phyloP scores from a whole-genome alignment of 2,329 filamentous ascomycete species.

The Aspergillus novofumigatus region DNA sequence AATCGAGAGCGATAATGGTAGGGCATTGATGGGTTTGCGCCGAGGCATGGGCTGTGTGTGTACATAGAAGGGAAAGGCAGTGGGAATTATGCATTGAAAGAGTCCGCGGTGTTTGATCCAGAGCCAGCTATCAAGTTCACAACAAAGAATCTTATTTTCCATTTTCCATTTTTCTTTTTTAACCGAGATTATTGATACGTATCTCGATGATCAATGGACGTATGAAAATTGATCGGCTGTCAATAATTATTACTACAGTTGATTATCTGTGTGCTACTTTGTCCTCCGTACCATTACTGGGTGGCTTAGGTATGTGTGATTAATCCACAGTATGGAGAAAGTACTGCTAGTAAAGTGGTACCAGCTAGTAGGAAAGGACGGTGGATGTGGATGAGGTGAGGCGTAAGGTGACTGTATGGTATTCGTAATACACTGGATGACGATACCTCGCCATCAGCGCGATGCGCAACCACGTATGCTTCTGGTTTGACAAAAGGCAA shows the following conservation, averaged over 20 bases:
- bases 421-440: neutral
- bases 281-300: neutral
- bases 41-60: neutral
- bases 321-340: neutral
- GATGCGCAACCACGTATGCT: neutral
- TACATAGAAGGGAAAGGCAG: neutral
- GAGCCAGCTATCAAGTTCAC: neutral
- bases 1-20: neutral
- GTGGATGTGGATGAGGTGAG: neutral
- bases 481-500: neutral
- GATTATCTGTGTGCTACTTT: neutral
- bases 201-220: neutral
- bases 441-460: slow-evolving; percentile 6
- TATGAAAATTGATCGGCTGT: neutral
- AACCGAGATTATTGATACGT: neutral
- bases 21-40: neutral
- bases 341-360: neutral
- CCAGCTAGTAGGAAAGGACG: neutral
- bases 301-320: neutral
- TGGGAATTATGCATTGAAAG: neutral
- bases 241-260: neutral
- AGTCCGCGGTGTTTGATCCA: neutral
- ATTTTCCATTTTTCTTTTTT: neutral
- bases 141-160: neutral
- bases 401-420: slow-evolving; percentile 8